Evolutionary conservation across 805 yeast genomes (phyloP), one percentile per base, ranked within the genome.

Genomic region (Schizosaccharomyces pombe): DNA sequence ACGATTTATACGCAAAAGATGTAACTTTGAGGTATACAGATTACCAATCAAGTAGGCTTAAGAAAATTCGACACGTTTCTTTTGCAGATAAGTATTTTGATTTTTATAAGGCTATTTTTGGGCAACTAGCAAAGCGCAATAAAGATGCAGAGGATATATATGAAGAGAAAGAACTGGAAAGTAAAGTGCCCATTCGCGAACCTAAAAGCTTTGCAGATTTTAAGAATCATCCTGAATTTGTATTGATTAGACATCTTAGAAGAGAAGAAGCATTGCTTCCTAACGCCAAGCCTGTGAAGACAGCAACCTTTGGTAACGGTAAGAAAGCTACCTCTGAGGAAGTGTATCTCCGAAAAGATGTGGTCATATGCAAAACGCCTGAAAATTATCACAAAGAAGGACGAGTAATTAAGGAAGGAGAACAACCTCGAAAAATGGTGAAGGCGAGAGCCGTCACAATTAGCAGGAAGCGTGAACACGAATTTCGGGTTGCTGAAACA

Each of bases 311-410:
- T 4, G 72, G 68, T 54, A 68, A 70, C 34, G 67, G 68, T 52
- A 67, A 67, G 30, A 69, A 73, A 6, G 66, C 80, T 1, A 85
- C 53, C 39, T 55, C 58, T 3, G 61, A 58, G 26, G 62, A 61
- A 3, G 61, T 89, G 0, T 91, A 76, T 61, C 77, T 75, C 52
- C 68, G 95, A 24, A 65, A 73, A 0, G 78, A 80, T 60, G 85
- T 91, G 1, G 71, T 76, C 52, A 62, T 61, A 2, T 73, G 87
- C 22, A 70, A 78, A 56, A 78, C 93, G 0, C 83, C 94, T 0
- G 79, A 77, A 60, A 85, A 82, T 1, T 91, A 97, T 97, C 84
- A 80, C 62, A 73, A 82, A 66, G 68, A 73, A 47, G 98, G 98
- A 0, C 68, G 95, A 22, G 72, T 78, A 0, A 64, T 91, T 37